Percentiles rank a stretch among this genome's conserved stretches.
Evolutionary conservation across 192 early-diverging fungal species (phyloP).

Genomic region (Coemansia erecta): DNA sequence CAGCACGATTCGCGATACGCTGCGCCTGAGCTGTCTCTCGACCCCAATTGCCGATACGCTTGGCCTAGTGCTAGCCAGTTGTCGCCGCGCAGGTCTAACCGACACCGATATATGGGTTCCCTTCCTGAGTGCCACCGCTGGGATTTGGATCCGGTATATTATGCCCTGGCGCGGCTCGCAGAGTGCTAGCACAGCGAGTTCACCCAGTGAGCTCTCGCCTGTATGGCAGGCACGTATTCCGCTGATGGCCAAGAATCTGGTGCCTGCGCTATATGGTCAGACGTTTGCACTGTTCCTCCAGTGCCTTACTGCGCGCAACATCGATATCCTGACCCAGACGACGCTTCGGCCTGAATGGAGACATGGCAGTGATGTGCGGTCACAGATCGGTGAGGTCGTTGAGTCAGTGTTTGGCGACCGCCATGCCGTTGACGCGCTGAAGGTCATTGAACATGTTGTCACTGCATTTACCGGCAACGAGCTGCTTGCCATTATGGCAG

Average conservation of each 20-base stretch:
- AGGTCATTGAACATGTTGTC: constrained; percentile 30
- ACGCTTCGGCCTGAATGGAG: neutral
- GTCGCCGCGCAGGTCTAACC: constrained; percentile 11
- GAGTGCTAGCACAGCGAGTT: neutral
- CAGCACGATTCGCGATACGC: constrained; percentile 26
- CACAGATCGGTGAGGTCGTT: constrained; percentile 24
- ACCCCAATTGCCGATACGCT: constrained; percentile 20
- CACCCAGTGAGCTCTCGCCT: constrained; percentile 18
- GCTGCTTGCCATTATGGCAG: constrained; percentile 30
- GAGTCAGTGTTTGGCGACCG: constrained; percentile 16
- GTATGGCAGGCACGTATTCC: constrained; percentile 40
- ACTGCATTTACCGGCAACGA: constrained; percentile 30
- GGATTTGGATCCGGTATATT: constrained; percentile 36
- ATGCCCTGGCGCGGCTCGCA: constrained; percentile 40
- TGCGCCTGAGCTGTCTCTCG: constrained; percentile 19
- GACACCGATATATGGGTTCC: constrained; percentile 42
- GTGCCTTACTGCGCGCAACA: constrained; percentile 15
- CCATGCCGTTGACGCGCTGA: constrained; percentile 24
- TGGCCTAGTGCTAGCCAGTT: constrained; percentile 20
- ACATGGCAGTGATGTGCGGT: constrained; percentile 14
- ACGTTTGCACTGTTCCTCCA: constrained; percentile 24
- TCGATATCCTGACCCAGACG: constrained; percentile 26
- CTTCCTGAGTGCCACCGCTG: constrained; percentile 23
- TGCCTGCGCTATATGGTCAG: constrained; percentile 33
- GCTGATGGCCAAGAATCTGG: constrained; percentile 28